Conservation (phyloP, 2,329 filamentous ascomycete genomes). For the Fusarium circinatum region DNA sequence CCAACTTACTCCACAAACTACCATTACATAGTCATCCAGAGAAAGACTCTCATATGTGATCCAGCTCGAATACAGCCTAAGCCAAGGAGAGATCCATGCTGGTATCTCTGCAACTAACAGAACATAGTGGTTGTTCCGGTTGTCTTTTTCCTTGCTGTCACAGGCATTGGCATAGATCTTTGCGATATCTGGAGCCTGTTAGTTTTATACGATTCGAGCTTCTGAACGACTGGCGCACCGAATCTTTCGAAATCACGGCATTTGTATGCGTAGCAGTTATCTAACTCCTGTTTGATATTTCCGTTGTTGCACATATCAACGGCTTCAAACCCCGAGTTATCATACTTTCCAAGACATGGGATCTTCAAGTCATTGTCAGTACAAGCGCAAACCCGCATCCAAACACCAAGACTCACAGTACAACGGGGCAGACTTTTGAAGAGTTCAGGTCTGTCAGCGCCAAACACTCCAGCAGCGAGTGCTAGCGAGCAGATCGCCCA, state of each 20-base stretch:
- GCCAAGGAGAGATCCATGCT: conserved; percentile 48
- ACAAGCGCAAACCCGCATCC: not conserved
- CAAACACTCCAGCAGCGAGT: conserved; percentile 25
- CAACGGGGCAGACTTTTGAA: conserved; percentile 20
- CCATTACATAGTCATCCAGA: conserved; percentile 54
- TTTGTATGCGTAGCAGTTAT: conserved; percentile 25
- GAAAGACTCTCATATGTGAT: conserved; percentile 45
- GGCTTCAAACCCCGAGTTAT: not conserved
- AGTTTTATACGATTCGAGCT: not conserved
- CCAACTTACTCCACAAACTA: conserved; percentile 47
- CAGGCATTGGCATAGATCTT: conserved; percentile 49
- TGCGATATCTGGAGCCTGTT: conserved; percentile 44
- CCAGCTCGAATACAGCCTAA: conserved; percentile 53
- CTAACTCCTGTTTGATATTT: not conserved
- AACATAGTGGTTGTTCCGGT: conserved; percentile 47
- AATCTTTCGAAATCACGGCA: conserved; percentile 35
- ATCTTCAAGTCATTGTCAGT: not conserved
- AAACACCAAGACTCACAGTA: conserved; percentile 6
- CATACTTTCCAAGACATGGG: conserved; percentile 14
- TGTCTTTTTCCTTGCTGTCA: conserved; percentile 44
- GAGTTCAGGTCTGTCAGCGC: conserved; percentile 18
- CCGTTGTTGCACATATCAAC: conserved; percentile 25
- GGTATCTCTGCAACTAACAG: conserved; percentile 51
- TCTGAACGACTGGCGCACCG: conserved; percentile 10
- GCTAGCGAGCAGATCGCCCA: conserved; percentile 31